phyloP scores from a whole-genome alignment of 2,329 filamentous ascomycete genomes.

The Exophiala aquamarina region DNA sequence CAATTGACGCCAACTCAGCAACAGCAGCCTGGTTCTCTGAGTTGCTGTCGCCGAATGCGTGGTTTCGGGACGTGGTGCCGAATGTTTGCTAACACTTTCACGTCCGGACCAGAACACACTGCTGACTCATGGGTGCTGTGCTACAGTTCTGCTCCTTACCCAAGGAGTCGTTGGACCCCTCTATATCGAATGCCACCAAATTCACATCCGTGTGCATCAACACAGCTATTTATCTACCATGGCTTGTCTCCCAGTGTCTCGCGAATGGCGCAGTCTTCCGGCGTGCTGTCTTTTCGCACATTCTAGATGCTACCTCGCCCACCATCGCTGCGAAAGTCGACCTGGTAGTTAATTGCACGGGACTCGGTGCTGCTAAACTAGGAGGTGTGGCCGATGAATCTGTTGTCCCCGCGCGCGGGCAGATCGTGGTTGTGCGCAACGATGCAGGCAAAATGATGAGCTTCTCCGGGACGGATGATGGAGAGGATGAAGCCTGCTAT shows the following conservation, averaged over 20 bases:
- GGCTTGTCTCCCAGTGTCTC: conserved; percentile 77
- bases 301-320: conserved; percentile 69
- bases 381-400: conserved; percentile 77
- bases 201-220: conserved; percentile 93
- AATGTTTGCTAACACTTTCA: conserved; percentile 50
- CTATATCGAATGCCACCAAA: conserved; percentile 68
- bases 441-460: conserved; percentile 69
- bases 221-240: conserved; percentile 81
- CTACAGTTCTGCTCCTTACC: conserved; percentile 63
- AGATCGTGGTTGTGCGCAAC: conserved; percentile 82
- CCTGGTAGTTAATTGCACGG: conserved; percentile 81
- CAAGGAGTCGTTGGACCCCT: conserved; percentile 57
- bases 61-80: conserved; percentile 71
- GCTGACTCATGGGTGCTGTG: too few species aligned
- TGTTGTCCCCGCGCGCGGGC: conserved; percentile 75
- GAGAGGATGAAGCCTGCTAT: conserved; percentile 70
- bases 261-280: conserved; percentile 69
- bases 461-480: conserved; percentile 72
- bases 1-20: conserved; percentile 60
- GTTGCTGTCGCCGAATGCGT: conserved; percentile 66
- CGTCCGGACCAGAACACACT: too few species aligned
- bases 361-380: conserved; percentile 70
- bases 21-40: conserved; percentile 64
- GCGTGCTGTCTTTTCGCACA: conserved; percentile 65
- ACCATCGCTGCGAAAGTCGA: conserved; percentile 58